Conservation (phyloP, 2,329 filamentous ascomycete species). For the Fusarium odoratissimum region DNA sequence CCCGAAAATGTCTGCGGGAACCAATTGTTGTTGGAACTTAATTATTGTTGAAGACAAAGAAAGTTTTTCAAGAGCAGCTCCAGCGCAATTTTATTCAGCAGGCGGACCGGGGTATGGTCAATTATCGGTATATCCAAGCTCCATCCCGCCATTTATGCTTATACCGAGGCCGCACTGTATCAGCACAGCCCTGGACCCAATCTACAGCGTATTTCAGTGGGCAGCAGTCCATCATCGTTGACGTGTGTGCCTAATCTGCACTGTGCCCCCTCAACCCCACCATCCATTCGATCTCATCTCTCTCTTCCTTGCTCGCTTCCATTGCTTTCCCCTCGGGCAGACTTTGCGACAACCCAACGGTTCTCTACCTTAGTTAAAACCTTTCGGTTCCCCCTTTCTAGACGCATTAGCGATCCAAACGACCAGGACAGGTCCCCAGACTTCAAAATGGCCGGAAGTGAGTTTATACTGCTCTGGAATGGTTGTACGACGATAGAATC, state of each 20-base stretch:
- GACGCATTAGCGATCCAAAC: slow-evolving; percentile 18
- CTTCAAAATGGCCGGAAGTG: slow-evolving; percentile 45
- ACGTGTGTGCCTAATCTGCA: slow-evolving; percentile 47
- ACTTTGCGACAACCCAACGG: slow-evolving; percentile 51
- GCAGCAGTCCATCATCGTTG: slow-evolving; percentile 17
- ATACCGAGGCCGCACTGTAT: slow-evolving; percentile 45
- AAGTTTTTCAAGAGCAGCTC: slow-evolving; percentile 15
- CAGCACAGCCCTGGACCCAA: background rate
- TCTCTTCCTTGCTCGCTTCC: slow-evolving; percentile 26
- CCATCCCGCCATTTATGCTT: slow-evolving; percentile 44
- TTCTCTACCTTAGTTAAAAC: background rate
- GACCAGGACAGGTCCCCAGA: slow-evolving; percentile 26
- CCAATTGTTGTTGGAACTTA: slow-evolving; percentile 7
- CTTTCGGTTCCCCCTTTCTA: background rate
- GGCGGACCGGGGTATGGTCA: background rate
- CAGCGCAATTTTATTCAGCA: slow-evolving; percentile 32
- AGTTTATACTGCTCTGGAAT: slow-evolving; percentile 10
- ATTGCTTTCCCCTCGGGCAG: slow-evolving; percentile 42
- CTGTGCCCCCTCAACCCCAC: slow-evolving; percentile 54
- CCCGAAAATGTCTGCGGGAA: slow-evolving; percentile 2
- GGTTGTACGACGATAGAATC: slow-evolving; percentile 20
- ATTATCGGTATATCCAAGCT: slow-evolving; percentile 44
- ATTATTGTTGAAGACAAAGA: slow-evolving; percentile 17
- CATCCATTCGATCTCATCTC: slow-evolving; percentile 48
- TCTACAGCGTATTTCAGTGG: slow-evolving; percentile 14